Conservation (phyloP, 305 asterid genomes). For the Fraxinus floribunda region DNA sequence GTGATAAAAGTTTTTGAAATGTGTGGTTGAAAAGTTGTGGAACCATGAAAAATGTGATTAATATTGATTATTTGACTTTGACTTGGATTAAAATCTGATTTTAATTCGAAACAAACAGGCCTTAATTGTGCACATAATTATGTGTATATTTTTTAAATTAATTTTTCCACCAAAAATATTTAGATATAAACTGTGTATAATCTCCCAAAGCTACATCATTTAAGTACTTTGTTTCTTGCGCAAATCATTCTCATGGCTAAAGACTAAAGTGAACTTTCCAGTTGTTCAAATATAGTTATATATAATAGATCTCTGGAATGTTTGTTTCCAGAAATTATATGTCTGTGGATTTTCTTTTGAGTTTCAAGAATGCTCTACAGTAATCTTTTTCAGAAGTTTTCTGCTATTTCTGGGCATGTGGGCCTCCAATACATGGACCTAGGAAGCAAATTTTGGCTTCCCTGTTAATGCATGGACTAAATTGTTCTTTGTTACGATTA, state of each 20-base stretch:
- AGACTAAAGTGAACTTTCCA: not conserved
- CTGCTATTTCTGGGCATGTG: not conserved
- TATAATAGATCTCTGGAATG: not conserved
- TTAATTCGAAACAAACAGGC: too few species aligned
- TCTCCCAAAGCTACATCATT: not conserved
- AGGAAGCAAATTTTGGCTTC: not conserved
- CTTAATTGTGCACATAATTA: conserved; percentile 17
- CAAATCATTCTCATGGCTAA: not conserved
- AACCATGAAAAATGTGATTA: too few species aligned
- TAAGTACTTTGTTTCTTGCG: not conserved
- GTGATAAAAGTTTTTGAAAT: too few species aligned
- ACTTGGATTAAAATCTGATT: too few species aligned
- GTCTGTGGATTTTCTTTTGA: not conserved
- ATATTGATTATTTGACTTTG: too few species aligned
- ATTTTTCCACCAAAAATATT: not conserved
- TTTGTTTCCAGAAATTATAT: not conserved
- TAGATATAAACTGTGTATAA: not conserved
- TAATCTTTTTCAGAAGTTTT: not conserved
- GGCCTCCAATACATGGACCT: not conserved
- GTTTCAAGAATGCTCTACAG: not conserved
- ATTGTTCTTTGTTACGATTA: not conserved
- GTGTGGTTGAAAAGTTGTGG: too few species aligned
- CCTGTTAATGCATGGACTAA: not conserved
- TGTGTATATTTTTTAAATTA: not conserved
- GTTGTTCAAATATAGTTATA: not conserved